Evolutionary conservation across 139 green algal species (phyloP).

Genomic region (Limnomonas spitsbergensis): DNA sequence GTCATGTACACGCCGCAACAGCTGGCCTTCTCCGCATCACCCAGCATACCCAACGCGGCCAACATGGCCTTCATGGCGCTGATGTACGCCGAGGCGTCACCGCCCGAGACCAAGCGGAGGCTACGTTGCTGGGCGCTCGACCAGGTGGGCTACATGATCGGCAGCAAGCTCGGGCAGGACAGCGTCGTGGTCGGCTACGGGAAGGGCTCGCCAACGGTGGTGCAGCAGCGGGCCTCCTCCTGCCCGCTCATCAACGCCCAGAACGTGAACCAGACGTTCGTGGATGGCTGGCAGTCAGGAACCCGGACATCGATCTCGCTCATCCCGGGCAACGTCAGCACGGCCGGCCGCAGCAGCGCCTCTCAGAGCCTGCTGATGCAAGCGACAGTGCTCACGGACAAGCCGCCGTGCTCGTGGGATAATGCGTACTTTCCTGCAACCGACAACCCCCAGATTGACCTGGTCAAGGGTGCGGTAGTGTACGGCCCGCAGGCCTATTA

Average conservation of each 20-base stretch:
- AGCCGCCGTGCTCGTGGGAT: conserved; percentile 6
- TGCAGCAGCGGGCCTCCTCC: conserved; percentile 29
- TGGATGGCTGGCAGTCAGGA: no score
- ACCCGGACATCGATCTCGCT: no score
- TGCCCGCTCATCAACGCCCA: not conserved
- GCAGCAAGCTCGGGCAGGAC: not conserved
- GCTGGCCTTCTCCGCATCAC: not conserved
- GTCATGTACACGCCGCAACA: conserved; percentile 22
- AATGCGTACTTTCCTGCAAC: conserved; percentile 16
- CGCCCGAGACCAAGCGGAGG: conserved; percentile 9
- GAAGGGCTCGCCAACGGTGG: not conserved
- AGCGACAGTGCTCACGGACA: not conserved
- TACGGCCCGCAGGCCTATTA: not conserved
- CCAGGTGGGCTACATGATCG: conserved; percentile 19
- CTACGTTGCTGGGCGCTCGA: conserved; percentile 14
- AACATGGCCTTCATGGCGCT: conserved; percentile 17
- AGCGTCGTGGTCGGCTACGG: conserved; percentile 21
- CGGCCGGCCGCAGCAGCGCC: not conserved
- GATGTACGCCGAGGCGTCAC: not conserved
- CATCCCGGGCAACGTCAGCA: no score
- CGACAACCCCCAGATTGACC: conserved; percentile 22
- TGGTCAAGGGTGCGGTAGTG: conserved; percentile 8
- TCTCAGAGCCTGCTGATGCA: not conserved
- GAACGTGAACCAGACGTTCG: not conserved
- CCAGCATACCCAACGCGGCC: conserved; percentile 7